phyloP scores from a whole-genome alignment of 768 basidiomycete species.

The Pleurotus citrinopileatus region DNA sequence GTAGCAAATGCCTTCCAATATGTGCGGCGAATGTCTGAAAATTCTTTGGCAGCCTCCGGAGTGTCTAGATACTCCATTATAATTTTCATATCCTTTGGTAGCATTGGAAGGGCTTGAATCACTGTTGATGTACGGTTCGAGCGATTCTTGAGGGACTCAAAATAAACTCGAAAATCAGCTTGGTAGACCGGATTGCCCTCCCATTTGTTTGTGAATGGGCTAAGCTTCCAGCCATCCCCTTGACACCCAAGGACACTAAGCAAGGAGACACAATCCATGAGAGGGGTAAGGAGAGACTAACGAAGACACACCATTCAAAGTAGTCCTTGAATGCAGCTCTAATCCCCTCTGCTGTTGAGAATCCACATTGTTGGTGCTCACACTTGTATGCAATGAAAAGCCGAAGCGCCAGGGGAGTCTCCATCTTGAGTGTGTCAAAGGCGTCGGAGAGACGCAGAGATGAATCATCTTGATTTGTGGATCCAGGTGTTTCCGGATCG shows the following conservation, averaged over 20 bases:
- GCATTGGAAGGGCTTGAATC: constrained; percentile 11
- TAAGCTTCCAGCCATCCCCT: constrained; percentile 17
- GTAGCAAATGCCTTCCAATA: constrained; percentile 18
- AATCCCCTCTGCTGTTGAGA: constrained; percentile 15
- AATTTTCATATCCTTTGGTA: constrained; percentile 10
- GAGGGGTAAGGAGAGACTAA: too few species aligned
- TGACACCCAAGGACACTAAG: constrained; percentile 16
- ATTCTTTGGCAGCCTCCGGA: not conserved
- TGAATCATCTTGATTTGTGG: too few species aligned
- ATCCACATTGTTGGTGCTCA: constrained; percentile 15
- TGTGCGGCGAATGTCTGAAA: constrained; percentile 9
- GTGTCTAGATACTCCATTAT: constrained; percentile 8
- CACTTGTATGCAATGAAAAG: constrained; percentile 19
- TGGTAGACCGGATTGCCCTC: constrained; percentile 19
- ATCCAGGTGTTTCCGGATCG: too few species aligned
- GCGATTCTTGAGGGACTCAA: constrained; percentile 9
- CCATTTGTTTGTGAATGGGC: constrained; percentile 13
- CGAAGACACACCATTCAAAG: constrained; percentile 18
- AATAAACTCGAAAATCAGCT: constrained; percentile 9
- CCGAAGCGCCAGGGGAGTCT: constrained; percentile 15
- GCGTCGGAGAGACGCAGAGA: not conserved
- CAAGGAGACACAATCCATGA: too few species aligned
- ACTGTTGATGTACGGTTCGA: constrained; percentile 10
- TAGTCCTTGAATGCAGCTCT: constrained; percentile 17
- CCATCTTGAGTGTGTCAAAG: constrained; percentile 14